Evolutionary conservation across 169 alveolate species (phyloP), one percentile per base, ranked within the genome.

Genomic region (Neospora caninum): DNA sequence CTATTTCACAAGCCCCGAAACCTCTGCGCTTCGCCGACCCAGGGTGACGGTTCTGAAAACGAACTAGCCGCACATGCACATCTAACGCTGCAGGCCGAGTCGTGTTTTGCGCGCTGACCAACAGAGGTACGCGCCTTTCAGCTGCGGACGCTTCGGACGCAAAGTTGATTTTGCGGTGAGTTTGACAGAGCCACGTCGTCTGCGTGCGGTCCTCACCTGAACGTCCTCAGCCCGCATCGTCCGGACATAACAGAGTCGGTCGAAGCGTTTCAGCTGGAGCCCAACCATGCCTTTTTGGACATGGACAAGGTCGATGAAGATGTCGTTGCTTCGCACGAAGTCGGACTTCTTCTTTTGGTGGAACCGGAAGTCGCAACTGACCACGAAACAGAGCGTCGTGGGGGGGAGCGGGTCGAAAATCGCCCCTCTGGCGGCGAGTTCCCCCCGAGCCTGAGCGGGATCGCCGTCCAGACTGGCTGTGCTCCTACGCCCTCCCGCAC

Each of bases 331-430:
- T 45, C 86, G 84, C 84, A 93, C 80, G 53, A 78, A 41, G n/a
- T 93, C 95, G 45, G 89, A 64, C 39, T 86, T 69, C 36, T 93
- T 93, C 70, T 93, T 91, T 70, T 93, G 95, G 70, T 91, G 95
- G 88, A 93, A 93, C 64, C 89, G 80, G 84, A 93, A 93, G 93
- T 93, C 95, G 42, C 93, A 53, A 83, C 93, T 80, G 82, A 93
- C 34, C 73, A 91, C 83, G 36, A 87, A 93, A 89, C 89, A 84
- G 73, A 93, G 84, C 29, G 95, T 93, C 42, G 93, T 87, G 69
- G 91, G 53, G 10, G 95, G 95, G 80, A 93, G 27, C 38, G 27
- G 86, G 7, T 45, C 70, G 2, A 82, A 36, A 27, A 82, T 67
- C 13, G 89, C 89, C 6, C 89, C 89, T 38, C 89, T 13, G 18